Evolutionary conservation across 1,139 yeast genomes (phyloP).

Genomic region (Blastobotrys arbuscula): DNA sequence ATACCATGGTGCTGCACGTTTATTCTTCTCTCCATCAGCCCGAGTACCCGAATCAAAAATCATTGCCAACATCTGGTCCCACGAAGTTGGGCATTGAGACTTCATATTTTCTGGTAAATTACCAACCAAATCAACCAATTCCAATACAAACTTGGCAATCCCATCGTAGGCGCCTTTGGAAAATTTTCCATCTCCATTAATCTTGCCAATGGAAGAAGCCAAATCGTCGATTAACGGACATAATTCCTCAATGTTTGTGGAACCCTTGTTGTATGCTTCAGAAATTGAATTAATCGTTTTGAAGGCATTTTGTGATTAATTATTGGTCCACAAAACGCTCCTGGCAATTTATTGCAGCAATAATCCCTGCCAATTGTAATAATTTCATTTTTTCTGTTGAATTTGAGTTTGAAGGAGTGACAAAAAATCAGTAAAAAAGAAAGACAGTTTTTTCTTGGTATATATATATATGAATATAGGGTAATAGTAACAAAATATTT

Average conservation of each 20-base stretch:
- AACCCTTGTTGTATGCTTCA: not conserved
- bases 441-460: too few relatives aligned
- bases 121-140: not conserved
- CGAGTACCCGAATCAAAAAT: not conserved
- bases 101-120: not conserved
- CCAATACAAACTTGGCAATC: not conserved
- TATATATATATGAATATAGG: too few relatives aligned
- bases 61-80: not conserved
- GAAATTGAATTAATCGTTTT: not conserved
- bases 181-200: not conserved
- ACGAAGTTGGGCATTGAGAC: not conserved
- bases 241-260: not conserved
- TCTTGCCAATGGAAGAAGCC: not conserved
- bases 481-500: too few relatives aligned
- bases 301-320: not conserved
- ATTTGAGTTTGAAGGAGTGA: too few relatives aligned
- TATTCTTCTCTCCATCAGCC: not conserved
- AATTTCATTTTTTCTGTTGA: not conserved
- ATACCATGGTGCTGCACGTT: constrained; percentile 3
- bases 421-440: too few relatives aligned
- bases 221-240: not conserved
- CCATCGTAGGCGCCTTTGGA: not conserved
- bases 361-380: not conserved
- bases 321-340: too few relatives aligned
- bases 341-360: not conserved